A percentile compares a stretch with the other conserved stretches of the same genome.
phyloP scores from a whole-genome alignment of 192 early-diverging fungal genomes.

The Tieghemiomyces parasiticus region DNA sequence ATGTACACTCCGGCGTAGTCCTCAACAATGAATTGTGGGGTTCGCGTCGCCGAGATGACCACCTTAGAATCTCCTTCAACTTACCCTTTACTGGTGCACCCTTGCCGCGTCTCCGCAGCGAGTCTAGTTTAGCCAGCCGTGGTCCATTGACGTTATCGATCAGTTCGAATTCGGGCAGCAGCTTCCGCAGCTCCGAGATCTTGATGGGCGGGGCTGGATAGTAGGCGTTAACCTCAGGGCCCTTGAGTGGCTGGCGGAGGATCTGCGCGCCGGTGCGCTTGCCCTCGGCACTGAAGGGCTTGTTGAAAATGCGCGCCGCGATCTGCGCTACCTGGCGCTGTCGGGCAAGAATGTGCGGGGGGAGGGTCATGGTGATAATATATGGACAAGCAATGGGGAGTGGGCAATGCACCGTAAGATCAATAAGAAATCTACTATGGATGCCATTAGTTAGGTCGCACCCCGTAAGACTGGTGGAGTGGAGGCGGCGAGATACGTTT shows the following conservation, averaged over 20 bases:
- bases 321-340: background rate
- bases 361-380: too few relatives aligned
- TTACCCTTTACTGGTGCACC: background rate
- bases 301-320: background rate
- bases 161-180: background rate
- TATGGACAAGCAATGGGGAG: too few relatives aligned
- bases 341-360: background rate
- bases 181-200: background rate
- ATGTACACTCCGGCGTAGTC: too few relatives aligned
- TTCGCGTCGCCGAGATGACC: too few relatives aligned
- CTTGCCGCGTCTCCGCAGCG: conserved; percentile 1
- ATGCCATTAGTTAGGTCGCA: too few relatives aligned
- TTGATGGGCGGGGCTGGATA: background rate
- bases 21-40: too few relatives aligned
- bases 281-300: conserved; percentile 2
- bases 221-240: background rate
- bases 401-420: too few relatives aligned
- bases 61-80: too few relatives aligned
- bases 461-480: too few relatives aligned
- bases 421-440: too few relatives aligned
- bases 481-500: too few relatives aligned
- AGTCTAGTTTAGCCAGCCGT: background rate
- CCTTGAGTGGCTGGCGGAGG: background rate
- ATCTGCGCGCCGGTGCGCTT: conserved; percentile 2
- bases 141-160: background rate